Evolutionary conservation across 2,329 filamentous ascomycete species (phyloP).

Genomic region (Penicillium sclerotigenum): DNA sequence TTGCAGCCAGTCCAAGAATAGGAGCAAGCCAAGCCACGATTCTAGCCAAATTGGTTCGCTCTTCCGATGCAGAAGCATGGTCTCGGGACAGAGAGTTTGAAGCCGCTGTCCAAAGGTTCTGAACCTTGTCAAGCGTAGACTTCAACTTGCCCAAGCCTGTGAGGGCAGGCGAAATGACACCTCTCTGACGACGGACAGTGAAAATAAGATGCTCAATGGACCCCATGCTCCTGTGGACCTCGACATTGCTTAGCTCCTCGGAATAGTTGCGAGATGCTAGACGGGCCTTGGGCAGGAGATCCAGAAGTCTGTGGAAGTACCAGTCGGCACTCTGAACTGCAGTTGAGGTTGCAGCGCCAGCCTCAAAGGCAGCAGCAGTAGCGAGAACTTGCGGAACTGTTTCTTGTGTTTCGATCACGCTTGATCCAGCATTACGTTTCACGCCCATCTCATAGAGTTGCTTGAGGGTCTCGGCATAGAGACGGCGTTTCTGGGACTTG

Average conservation of each 20-base stretch:
- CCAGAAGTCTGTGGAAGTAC: slow-evolving; percentile 75
- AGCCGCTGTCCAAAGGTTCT: slow-evolving; percentile 32
- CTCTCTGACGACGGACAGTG: slow-evolving; percentile 40
- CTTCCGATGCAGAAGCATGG: slow-evolving; percentile 13
- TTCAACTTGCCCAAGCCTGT: slow-evolving; percentile 31
- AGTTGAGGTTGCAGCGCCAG: slow-evolving; percentile 17
- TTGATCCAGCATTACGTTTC: slow-evolving; percentile 72
- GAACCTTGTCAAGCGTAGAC: slow-evolving; percentile 31
- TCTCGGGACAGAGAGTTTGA: slow-evolving; percentile 25
- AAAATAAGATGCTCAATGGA: slow-evolving; percentile 83
- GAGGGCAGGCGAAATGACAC: slow-evolving; percentile 33
- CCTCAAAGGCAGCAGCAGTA: slow-evolving; percentile 44
- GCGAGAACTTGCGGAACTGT: slow-evolving; percentile 69
- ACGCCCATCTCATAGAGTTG: slow-evolving; percentile 85
- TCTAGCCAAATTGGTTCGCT: slow-evolving; percentile 26
- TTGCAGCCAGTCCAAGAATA: slow-evolving; percentile 61
- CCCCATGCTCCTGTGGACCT: slow-evolving; percentile 74
- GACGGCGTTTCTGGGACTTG: slow-evolving; percentile 82
- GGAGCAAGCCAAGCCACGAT: slow-evolving; percentile 61
- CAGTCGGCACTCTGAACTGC: slow-evolving; percentile 56
- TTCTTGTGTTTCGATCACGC: slow-evolving; percentile 69
- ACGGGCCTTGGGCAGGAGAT: slow-evolving; percentile 67
- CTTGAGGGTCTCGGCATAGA: slow-evolving; percentile 85
- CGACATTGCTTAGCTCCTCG: slow-evolving; percentile 76
- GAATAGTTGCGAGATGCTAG: slow-evolving; percentile 69